phyloP scores from a whole-genome alignment of 768 basidiomycete genomes.

The Xerocomus spinulosus region DNA sequence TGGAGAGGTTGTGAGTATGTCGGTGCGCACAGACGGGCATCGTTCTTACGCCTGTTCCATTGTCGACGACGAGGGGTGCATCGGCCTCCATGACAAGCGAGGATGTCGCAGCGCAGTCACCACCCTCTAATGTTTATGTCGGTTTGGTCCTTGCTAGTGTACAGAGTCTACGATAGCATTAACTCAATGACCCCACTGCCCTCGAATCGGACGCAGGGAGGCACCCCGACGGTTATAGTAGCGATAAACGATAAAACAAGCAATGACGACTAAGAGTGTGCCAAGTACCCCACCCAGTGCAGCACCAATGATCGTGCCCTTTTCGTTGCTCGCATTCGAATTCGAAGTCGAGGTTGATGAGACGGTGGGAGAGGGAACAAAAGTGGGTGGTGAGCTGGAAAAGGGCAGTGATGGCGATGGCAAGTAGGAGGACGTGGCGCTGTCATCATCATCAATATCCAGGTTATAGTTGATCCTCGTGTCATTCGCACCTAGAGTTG shows the following conservation, averaged over 20 bases:
- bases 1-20: constrained; percentile 27
- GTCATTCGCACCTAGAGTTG: constrained; percentile 31
- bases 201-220: background rate
- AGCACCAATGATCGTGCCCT: constrained; percentile 13
- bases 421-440: constrained; percentile 26
- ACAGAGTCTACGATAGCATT: background rate
- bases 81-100: constrained; percentile 26
- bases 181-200: background rate
- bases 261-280: constrained; percentile 8
- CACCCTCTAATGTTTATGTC: constrained; percentile 13
- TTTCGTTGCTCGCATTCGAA: background rate
- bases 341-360: constrained; percentile 3
- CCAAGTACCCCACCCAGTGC: constrained; percentile 13
- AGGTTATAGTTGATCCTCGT: background rate
- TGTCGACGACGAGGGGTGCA: constrained; percentile 74
- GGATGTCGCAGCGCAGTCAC: background rate
- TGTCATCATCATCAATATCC: constrained; percentile 2
- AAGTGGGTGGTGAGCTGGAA: constrained; percentile 21
- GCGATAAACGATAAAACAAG: constrained; percentile 6
- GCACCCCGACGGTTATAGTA: constrained; percentile 1
- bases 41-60: constrained; percentile 76
- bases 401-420: constrained; percentile 21
- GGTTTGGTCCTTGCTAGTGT: constrained; percentile 15
- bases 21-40: background rate
- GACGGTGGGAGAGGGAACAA: constrained; percentile 3